These are phyloP conservation scores for Atkinsonella texensis DNA, from an alignment of 2,329 filamentous ascomycete species.

Conservation along the genomic window DNA sequence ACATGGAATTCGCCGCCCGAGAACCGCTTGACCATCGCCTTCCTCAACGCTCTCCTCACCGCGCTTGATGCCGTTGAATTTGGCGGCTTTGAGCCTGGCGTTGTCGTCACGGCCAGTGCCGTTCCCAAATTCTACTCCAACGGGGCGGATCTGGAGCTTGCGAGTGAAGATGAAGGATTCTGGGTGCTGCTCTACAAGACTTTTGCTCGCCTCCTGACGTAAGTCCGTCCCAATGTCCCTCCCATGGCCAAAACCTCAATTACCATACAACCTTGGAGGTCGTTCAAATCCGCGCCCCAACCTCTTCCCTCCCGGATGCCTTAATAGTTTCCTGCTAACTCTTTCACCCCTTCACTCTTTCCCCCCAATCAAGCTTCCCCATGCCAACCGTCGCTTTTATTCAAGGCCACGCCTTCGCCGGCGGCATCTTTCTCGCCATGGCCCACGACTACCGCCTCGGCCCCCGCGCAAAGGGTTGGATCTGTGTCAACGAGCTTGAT, in stretches of 20 bases:
- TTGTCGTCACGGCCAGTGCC: slow-evolving; percentile 63
- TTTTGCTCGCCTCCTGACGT: slow-evolving; percentile 44
- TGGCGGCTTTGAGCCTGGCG: slow-evolving; percentile 47
- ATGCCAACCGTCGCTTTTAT: slow-evolving; percentile 71
- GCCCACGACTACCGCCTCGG: slow-evolving; percentile 76
- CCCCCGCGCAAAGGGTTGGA: slow-evolving; percentile 53
- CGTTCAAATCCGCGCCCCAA: too few species aligned
- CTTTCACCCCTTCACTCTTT: neutral
- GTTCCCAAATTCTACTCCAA: slow-evolving; percentile 74
- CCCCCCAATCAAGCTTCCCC: slow-evolving; percentile 37
- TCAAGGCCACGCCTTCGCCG: slow-evolving; percentile 72
- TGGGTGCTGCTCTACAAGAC: slow-evolving; percentile 50
- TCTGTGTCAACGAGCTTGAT: slow-evolving; percentile 71
- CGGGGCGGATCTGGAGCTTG: slow-evolving; percentile 62
- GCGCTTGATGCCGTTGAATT: slow-evolving; percentile 67
- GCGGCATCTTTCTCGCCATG: slow-evolving; percentile 60
- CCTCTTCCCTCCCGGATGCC: too few species aligned
- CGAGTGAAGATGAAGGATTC: slow-evolving; percentile 45
- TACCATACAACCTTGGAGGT: too few species aligned
- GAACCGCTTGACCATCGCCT: slow-evolving; percentile 59
- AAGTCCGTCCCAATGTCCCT: neutral
- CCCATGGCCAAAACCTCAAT: too few species aligned
- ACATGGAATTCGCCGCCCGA: slow-evolving; percentile 60
- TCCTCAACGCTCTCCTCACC: slow-evolving; percentile 53
- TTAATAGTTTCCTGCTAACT: too few species aligned